phyloP scores from a whole-genome alignment of 179 eudicot genomes.

The Heliamphora pulchella region DNA sequence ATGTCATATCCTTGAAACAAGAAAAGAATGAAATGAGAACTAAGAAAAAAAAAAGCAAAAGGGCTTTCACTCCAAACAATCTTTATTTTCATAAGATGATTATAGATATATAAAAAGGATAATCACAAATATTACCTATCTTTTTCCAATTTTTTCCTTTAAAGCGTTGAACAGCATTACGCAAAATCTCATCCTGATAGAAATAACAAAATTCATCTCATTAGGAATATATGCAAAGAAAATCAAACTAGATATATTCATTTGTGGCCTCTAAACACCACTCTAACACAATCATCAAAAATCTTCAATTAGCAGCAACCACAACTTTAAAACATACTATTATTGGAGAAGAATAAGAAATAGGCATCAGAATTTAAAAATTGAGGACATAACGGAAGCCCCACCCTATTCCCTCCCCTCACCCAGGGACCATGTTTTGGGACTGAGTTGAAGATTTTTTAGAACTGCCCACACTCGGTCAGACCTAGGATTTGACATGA shows the following conservation, averaged over 20 bases:
- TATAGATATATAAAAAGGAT: not conserved
- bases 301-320: not conserved
- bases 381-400: too few relatives aligned
- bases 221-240: constrained; percentile 8
- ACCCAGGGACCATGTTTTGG: too few relatives aligned
- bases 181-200: constrained; percentile 76
- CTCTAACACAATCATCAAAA: too few relatives aligned
- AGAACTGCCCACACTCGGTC: too few relatives aligned
- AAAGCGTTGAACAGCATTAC: constrained; percentile 79
- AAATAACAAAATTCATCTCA: constrained; percentile 8
- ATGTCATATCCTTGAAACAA: not conserved
- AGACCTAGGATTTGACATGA: too few relatives aligned
- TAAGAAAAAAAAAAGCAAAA: not conserved
- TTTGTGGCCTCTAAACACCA: not conserved
- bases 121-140: constrained; percentile 53
- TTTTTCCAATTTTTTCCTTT: constrained; percentile 98
- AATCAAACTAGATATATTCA: not conserved
- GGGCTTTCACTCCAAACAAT: not conserved
- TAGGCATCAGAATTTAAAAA: not conserved
- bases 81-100: not conserved
- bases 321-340: not conserved
- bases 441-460: too few relatives aligned
- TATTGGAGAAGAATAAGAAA: not conserved
- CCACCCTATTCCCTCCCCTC: too few relatives aligned
- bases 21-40: not conserved